Evolutionary conservation across 106 monocot genomes (phyloP).

Genomic region (Posidonia australis): DNA sequence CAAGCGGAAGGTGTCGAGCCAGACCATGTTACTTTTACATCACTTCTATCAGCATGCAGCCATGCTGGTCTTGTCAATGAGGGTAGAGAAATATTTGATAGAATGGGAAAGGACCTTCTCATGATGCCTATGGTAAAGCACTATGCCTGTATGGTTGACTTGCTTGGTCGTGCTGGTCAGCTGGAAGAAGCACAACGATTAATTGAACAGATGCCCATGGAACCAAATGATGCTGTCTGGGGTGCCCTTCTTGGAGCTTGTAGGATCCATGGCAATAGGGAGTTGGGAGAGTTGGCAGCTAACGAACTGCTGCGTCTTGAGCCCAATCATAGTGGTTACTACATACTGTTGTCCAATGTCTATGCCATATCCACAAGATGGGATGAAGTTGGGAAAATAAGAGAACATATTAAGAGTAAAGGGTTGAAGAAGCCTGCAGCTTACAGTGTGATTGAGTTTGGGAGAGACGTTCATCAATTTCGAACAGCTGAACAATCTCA

Average conservation of each 20-base stretch:
- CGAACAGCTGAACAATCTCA: slow-evolving; percentile 4
- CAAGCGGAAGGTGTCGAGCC: not conserved
- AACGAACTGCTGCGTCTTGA: slow-evolving; percentile 2
- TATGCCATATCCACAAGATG: slow-evolving; percentile 10
- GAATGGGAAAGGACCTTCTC: not conserved
- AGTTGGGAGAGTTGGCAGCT: slow-evolving; percentile 12
- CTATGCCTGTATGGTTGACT: slow-evolving; percentile 16
- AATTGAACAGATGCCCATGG: not conserved
- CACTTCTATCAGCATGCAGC: slow-evolving; percentile 14
- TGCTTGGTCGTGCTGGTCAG: slow-evolving; percentile 17
- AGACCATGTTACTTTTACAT: slow-evolving; percentile 10
- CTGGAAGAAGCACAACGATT: slow-evolving; percentile 13
- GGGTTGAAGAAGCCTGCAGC: slow-evolving; percentile 11
- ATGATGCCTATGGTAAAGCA: slow-evolving; percentile 14
- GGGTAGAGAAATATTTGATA: slow-evolving; percentile 11
- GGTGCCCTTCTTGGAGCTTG: slow-evolving; percentile 17
- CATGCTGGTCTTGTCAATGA: slow-evolving; percentile 21
- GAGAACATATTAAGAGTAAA: slow-evolving; percentile 1
- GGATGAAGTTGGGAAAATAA: slow-evolving; percentile 13
- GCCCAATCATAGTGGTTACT: slow-evolving; percentile 8
- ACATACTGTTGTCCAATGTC: slow-evolving; percentile 13
- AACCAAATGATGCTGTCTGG: slow-evolving; percentile 5
- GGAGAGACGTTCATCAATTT: slow-evolving; percentile 4
- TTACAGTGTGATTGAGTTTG: slow-evolving; percentile 9
- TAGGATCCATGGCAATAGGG: slow-evolving; percentile 15